A percentile compares a stretch with the other conserved stretches of the same genome.
phyloP scores from a whole-genome alignment of 2,329 filamentous ascomycete genomes.

The Diplodia sapinea region DNA sequence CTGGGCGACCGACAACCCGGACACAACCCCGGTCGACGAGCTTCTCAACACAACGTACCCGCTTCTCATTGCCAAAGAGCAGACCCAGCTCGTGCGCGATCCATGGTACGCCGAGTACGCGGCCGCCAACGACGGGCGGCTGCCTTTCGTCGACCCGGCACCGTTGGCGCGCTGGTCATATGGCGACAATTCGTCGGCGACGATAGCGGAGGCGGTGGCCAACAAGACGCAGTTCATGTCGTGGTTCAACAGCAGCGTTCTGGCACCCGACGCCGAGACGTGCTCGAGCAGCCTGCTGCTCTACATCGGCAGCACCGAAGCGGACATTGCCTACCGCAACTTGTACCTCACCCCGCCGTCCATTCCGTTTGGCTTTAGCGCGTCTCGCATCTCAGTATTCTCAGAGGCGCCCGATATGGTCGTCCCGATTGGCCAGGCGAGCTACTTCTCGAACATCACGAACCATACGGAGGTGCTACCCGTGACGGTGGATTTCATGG shows the following conservation, averaged over 20 bases:
- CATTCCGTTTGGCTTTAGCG: conserved; percentile 56
- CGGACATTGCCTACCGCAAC: conserved; percentile 52
- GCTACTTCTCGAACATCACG: conserved; percentile 56
- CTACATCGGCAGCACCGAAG: conserved; percentile 53
- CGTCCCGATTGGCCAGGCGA: conserved; percentile 48
- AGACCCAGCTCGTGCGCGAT: conserved; percentile 53
- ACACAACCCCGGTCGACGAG: conserved; percentile 41
- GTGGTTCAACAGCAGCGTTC: conserved; percentile 57
- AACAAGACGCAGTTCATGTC: conserved; percentile 58
- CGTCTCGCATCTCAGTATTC: conserved; percentile 56
- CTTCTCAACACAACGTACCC: conserved; percentile 56
- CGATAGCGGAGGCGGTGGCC: conserved; percentile 51
- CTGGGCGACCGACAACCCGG: conserved; percentile 45
- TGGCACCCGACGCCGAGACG: conserved; percentile 49
- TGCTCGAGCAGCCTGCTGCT: conserved; percentile 59
- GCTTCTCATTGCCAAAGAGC: conserved; percentile 56
- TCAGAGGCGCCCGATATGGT: conserved; percentile 57
- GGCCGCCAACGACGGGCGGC: conserved; percentile 51
- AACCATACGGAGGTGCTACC: conserved; percentile 59
- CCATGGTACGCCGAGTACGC: conserved; percentile 60
- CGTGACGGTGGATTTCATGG: conserved; percentile 64
- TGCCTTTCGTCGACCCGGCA: conserved; percentile 58
- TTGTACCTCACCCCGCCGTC: conserved; percentile 51
- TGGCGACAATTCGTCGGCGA: conserved; percentile 49
- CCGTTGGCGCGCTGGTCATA: conserved; percentile 57